These are phyloP conservation scores for Metarhizium brunneum DNA, from an alignment of 2,329 filamentous ascomycete species.

Conservation along the genomic window DNA sequence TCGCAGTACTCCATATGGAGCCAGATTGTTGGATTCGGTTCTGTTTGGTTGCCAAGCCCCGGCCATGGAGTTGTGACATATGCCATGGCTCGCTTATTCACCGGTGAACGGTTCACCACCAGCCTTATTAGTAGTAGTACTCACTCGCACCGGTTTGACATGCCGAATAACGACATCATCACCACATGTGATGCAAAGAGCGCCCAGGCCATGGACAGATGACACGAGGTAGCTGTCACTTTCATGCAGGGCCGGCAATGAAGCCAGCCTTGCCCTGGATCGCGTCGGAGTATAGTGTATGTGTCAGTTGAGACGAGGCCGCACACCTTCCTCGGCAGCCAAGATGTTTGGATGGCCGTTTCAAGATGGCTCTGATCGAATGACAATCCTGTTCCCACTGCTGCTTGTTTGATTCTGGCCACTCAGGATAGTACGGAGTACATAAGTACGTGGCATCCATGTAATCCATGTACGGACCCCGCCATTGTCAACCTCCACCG, in stretches of 20 bases:
- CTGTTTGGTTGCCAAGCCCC: neutral
- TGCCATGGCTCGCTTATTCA: neutral
- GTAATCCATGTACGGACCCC: neutral
- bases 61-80: neutral
- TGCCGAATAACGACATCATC: neutral
- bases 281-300: no score
- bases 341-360: no score
- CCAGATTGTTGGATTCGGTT: neutral
- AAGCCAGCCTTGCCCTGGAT: no score
- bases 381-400: neutral
- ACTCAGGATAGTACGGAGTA: neutral
- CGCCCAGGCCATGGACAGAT: neutral
- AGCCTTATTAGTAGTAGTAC: neutral
- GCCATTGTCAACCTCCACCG: no score
- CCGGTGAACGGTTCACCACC: neutral
- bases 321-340: no score
- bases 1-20: neutral
- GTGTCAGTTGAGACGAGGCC: no score
- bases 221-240: neutral
- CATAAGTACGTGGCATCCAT: neutral
- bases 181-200: neutral
- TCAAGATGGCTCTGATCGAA: neutral
- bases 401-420: no score
- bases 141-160: neutral
- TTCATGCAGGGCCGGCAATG: neutral